Evolutionary conservation across 2,329 filamentous ascomycete genomes (phyloP), one percentile per base, ranked within the genome.

Genomic region (Cladosporium colombiae): DNA sequence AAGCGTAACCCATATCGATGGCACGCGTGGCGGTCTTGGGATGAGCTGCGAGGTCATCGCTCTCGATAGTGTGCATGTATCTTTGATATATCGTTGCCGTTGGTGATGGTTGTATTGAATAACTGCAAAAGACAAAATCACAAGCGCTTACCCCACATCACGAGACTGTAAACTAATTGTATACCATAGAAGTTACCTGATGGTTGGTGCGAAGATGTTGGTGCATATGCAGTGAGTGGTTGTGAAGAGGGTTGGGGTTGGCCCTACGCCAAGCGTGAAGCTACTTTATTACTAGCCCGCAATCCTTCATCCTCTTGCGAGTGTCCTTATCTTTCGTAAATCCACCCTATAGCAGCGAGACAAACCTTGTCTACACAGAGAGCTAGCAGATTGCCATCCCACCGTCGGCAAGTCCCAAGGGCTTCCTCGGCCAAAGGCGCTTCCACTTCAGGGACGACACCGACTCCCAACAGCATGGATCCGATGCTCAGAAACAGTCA

Each of bases 391-490:
- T 46, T 46, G n/a, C 40, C n/a, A n/a, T 46, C 40, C 40, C 40
- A 56, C 18, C 25, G 52, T 56, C 27, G 31, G 13, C 8, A 31
- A 31, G 52, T 25, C 18, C 29, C 5, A 46, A 29, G 16, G 23
- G 23, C 27, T 29, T 29, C 27, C 27, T 29, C 27, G 27, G 27
- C 27, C 27, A 29, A 29, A 29, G 27, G 23, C 14, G 21, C 14
- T 25, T n/a, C 13, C 27, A 46, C n/a, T n/a, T 10, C 27, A 46
- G 40, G 40, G 27, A 33, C 3, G n/a, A 21, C 16, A 16, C 10
- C 27, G 31, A 61, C 25, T 49, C 23, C 58, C 58, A 61, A 50
- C 58, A n/a, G 40, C 2, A 25, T 61, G 58, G 58, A 61, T 31
- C 37, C 57, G 57, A 60, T 16, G 8, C 4, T 49, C 27, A 31